phyloP scores from a whole-genome alignment of 352 stramenopile genomes.

The Salisapilia sapeloensis region DNA sequence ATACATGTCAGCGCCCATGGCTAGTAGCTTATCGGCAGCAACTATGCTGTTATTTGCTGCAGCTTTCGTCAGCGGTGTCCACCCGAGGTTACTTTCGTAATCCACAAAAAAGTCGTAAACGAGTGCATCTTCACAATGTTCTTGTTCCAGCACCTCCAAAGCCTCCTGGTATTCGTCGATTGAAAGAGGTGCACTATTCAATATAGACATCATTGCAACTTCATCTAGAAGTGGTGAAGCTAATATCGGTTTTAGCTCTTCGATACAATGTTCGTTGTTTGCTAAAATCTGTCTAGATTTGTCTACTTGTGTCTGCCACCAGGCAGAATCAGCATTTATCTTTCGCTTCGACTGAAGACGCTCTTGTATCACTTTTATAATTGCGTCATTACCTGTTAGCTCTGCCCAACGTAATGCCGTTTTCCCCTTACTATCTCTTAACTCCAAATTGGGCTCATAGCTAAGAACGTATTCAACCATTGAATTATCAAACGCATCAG shows the following conservation, averaged over 20 bases:
- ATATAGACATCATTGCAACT: too few relatives aligned
- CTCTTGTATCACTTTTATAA: constrained; percentile 13
- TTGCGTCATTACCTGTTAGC: constrained; percentile 19
- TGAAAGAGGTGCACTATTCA: too few relatives aligned
- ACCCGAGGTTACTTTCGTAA: constrained; percentile 36
- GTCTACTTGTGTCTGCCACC: constrained; percentile 11
- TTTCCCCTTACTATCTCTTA: constrained; percentile 21
- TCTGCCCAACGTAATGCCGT: constrained; percentile 51
- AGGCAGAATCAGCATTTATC: constrained; percentile 12
- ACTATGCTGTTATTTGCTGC: constrained; percentile 23
- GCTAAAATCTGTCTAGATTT: constrained; percentile 15
- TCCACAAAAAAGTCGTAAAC: constrained; percentile 22
- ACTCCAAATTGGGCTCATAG: constrained; percentile 20
- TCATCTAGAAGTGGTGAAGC: too few relatives aligned
- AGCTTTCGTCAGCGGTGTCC: constrained; percentile 53
- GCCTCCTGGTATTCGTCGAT: not conserved
- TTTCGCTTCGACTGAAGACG: constrained; percentile 15
- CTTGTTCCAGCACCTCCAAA: not conserved
- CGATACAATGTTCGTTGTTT: not conserved
- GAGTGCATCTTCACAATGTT: too few relatives aligned
- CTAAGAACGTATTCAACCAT: constrained; percentile 24
- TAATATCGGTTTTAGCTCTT: not conserved
- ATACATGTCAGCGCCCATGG: constrained; percentile 17
- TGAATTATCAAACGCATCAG: constrained; percentile 21
- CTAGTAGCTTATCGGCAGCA: constrained; percentile 18